phyloP scores from a whole-genome alignment of 495 filamentous ascomycete species.

The Lepraria neglecta region DNA sequence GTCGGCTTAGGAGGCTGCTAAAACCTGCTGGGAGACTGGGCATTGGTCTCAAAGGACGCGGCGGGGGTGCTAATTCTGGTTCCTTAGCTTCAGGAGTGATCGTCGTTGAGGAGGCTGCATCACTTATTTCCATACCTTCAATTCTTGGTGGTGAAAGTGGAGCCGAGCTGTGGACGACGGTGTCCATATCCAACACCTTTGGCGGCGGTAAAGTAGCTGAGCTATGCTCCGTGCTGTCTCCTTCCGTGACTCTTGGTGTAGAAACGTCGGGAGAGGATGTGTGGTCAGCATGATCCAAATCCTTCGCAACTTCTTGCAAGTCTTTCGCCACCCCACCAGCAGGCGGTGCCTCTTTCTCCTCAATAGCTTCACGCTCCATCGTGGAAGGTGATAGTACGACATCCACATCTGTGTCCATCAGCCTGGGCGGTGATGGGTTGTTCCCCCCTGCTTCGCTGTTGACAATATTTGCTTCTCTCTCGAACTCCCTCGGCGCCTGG shows the following conservation, averaged over 20 bases:
- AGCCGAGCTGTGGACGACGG: neutral
- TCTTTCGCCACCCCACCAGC: conserved; percentile 19
- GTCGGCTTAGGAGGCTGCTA: conserved; percentile 25
- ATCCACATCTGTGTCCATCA: conserved; percentile 5
- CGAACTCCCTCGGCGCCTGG: neutral
- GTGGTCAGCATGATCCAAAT: neutral
- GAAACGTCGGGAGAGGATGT: neutral
- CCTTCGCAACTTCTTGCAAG: conserved; percentile 20
- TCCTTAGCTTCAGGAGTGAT: neutral
- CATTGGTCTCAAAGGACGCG: conserved; percentile 5
- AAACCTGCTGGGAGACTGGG: conserved; percentile 25
- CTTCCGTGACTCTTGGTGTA: neutral
- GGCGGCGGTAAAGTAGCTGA: neutral
- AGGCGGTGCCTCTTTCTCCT: conserved; percentile 16
- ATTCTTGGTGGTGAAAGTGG: neutral
- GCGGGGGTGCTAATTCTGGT: conserved; percentile 7
- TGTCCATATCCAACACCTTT: neutral
- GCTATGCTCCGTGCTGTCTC: neutral
- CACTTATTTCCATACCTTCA: neutral
- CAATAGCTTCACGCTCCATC: conserved; percentile 7
- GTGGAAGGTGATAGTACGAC: conserved; percentile 14
- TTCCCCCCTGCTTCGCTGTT: too few relatives aligned
- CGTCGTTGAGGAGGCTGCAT: neutral
- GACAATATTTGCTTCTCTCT: too few relatives aligned
- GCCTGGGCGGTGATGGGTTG: neutral